Evolutionary conservation across 805 yeast species (phyloP), one percentile per base, ranked within the genome.

Genomic region (Kuraishia borneana): DNA sequence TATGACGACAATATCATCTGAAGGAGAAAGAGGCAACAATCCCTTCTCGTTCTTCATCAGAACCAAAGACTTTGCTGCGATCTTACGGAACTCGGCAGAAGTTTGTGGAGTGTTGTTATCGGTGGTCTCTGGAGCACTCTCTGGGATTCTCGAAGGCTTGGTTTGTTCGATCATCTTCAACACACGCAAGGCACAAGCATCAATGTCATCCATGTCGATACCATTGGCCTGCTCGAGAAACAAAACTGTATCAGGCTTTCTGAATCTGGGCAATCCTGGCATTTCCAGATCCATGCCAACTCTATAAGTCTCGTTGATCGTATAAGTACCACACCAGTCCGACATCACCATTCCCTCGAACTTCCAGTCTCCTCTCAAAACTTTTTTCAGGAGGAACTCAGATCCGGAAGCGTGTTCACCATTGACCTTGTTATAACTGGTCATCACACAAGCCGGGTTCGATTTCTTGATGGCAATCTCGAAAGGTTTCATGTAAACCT

Each of bases 221-320:
- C 65, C 70, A 39, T 58, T 60, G 35, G 59, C 48, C 35, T 40
- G 42, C 17, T 71, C 54, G 30, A 65, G 61, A 43, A 66, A 73
- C 6, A 56, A 39, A 13, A 71, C 51, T 9, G 61, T 51, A 21
- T 53, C 53, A 2, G 52, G 53, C 42, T 65, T 54, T 54, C 76
- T 56, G 40, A 56, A 64, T 32, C 65, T 51, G 3, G 73, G 54
- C 14, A 74, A 71, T 25, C 83, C 83, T 1, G 83, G 83, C 79
- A 73, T 73, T 50, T 76, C 83, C 43, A 76, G 55, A 46, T 74
- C 77, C 36, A 76, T 54, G 6, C 83, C 82, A 23, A 71, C 70
- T 27, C 64, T 60, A 31, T 75, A 48, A 10, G 76, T 44, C 29
- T 60, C 65, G 29, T 56, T 58, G 25, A 56, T 54, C 12, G 75